Evolutionary conservation across 1,284 basidiomycete genomes (phyloP), one percentile per base, ranked within the genome.

Genomic region (Neolentinus lepideus): DNA sequence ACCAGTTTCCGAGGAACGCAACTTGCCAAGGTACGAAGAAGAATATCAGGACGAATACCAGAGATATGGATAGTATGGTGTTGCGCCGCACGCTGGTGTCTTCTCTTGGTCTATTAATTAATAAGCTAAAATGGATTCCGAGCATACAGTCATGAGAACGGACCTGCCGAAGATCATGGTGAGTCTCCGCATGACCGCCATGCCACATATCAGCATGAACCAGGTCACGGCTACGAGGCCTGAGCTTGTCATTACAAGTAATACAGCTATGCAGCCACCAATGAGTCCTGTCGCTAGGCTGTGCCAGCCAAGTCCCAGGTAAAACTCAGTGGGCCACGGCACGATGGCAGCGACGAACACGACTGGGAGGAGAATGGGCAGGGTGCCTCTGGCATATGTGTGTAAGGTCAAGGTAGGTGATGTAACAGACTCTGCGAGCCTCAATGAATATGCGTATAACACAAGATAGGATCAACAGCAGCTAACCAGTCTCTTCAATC

Each of bases 21-120:
- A 95, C 89, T 69, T 97, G 94, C 80, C 92, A 93, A 0, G 95
- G 94, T 21, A 96, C 76, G 56, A 92, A 72, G 26, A 92, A 62
- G 59, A 86, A 80, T 45, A 94, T 84, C 12, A 87, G 71, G 11
- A 81, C 58, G 47, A 86, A 75, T n/a, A 94, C 75, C 14, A 85
- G 53, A 3, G 64, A 63, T 65, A 91, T 79, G 1, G 88, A 90
- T 4, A 84, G 48, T 16, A 87, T 31, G 1, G 78, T 80, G 61
- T 74, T 74, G 56, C 72, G 71, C 47, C 71, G 74, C 38, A 75
- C 67, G 29, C 71, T 66, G 3, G 53, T 25, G 19, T 67, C 62
- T 45, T 77, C 74, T 57, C 71, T 71, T 48, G 62, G 57, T 67
- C 75, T 73, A 10, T 21, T 58, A 16, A 29, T 38, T 38, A 19